A percentile compares a stretch with the other conserved stretches of the same genome.
These are phyloP conservation scores for Talaromyces trachyspermus DNA, from an alignment of 495 filamentous ascomycete species.

Conservation along the genomic window DNA sequence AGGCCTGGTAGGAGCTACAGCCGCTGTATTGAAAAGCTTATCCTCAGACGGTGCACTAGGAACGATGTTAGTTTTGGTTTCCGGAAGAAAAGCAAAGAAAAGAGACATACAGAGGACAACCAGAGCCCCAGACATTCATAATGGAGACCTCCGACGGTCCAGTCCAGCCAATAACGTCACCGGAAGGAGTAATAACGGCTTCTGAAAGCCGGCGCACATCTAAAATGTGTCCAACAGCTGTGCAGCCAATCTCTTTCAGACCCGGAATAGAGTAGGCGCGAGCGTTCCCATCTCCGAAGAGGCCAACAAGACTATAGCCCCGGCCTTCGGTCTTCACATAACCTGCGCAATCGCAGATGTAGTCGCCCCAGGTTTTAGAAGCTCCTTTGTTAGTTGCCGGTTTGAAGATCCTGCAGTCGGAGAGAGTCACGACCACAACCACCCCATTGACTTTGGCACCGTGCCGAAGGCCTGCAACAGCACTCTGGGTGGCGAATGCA, in stretches of 20 bases:
- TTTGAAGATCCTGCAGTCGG: constrained; percentile 75
- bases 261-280: constrained; percentile 79
- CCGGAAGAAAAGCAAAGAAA: not conserved
- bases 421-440: constrained; percentile 59
- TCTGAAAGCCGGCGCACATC: constrained; percentile 66
- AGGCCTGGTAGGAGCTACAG: constrained; percentile 69
- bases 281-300: constrained; percentile 73
- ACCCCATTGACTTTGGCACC: constrained; percentile 67
- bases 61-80: constrained; percentile 27
- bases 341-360: constrained; percentile 67
- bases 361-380: constrained; percentile 77
- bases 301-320: constrained; percentile 69
- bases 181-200: constrained; percentile 61
- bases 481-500: constrained; percentile 64
- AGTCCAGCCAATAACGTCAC: constrained; percentile 81
- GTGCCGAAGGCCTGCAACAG: constrained; percentile 63
- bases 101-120: constrained; percentile 43
- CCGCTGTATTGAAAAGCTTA: constrained; percentile 66
- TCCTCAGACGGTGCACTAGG: constrained; percentile 51
- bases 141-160: constrained; percentile 78
- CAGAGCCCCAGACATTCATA: constrained; percentile 73
- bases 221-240: constrained; percentile 51
- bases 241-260: constrained; percentile 74
- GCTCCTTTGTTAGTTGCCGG: constrained; percentile 80
- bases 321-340: constrained; percentile 65